Evolutionary conservation across 2,329 filamentous ascomycete species (phyloP), one percentile per base, ranked within the genome.

Genomic region (Hypoxylon sp.): DNA sequence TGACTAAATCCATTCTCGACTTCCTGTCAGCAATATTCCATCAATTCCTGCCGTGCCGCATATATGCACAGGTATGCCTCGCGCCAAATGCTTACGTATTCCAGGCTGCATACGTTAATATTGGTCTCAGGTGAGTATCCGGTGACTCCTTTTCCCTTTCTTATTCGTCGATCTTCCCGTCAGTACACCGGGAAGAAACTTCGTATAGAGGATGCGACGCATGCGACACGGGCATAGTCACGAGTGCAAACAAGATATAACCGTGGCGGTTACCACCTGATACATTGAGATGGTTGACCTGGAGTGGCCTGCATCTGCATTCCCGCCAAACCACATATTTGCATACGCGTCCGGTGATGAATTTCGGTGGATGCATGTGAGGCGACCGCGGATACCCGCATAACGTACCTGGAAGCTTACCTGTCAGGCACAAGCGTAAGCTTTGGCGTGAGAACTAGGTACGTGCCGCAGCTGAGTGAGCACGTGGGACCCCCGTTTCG

Each of bases 401-500:
- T 57, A 58, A 26, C 22, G 10, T n/a, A 31, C 42, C 33, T 19
- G 29, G 19, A 39, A 39, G 11, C 14, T 47, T 33, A 22, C 46
- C n/a, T 42, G 39, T 6, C 19, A 57, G 47, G 31, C 46, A 22
- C 61, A 29, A 13, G 17, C 29, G 47, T 55, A 22, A 31, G 31
- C 60, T 35, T 24, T n/a, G 33, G 33, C 33, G n/a, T 14, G 19
- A 31, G 22, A 48, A 55, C 4, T 42, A 42, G 14, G 8, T 26
- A 31, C 47, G 31, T 22, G 39, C 50, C 50, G 42, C 51, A 35
- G 51, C 31, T 39, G 24, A 24, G 19, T 37, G 39, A 19, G 51
- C 59, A 63, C 59, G 59, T 55, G 52, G 59, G 31, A 22, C 26
- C 22, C 56, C 39, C 46, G 56, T 59, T 59, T 59, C 22, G 55